These are phyloP conservation scores for Plasmodium inui DNA, from an alignment of 169 alveolate genomes.

Conservation along the genomic window DNA sequence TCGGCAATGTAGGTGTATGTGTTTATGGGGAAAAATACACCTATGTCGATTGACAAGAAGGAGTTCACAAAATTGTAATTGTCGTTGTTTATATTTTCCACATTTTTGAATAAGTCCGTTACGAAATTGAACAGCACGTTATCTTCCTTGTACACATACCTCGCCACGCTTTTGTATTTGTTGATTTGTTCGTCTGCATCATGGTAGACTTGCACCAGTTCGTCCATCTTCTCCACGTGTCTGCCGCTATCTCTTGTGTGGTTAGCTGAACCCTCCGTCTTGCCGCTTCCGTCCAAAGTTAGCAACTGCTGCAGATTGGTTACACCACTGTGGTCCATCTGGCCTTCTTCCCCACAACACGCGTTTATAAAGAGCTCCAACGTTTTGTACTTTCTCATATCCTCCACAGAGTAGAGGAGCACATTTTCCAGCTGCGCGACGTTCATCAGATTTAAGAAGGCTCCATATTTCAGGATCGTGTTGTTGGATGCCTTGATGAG, in stretches of 20 bases:
- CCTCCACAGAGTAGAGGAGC: slow-evolving; percentile 52
- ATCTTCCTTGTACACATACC: slow-evolving; percentile 67
- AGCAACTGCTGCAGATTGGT: not conserved
- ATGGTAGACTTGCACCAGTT: not conserved
- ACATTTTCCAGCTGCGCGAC: slow-evolving; percentile 72
- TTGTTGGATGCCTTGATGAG: slow-evolving; percentile 54
- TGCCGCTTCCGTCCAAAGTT: not conserved
- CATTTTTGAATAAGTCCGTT: slow-evolving; percentile 71
- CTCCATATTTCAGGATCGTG: slow-evolving; percentile 57
- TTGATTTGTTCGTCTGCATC: slow-evolving; percentile 35
- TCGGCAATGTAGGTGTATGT: slow-evolving; percentile 73
- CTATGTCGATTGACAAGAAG: slow-evolving; percentile 63
- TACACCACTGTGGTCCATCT: not conserved
- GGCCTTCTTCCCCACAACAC: not conserved
- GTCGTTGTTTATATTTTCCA: slow-evolving; percentile 74
- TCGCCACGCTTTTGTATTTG: slow-evolving; percentile 53
- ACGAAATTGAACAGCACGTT: slow-evolving; percentile 69
- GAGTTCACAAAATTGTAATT: slow-evolving; percentile 74
- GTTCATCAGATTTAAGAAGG: slow-evolving; percentile 68
- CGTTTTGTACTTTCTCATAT: slow-evolving; percentile 34
- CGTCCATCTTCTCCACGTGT: not conserved
- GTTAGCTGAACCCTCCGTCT: not conserved
- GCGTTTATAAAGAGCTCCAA: slow-evolving; percentile 41
- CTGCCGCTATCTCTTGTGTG: not conserved
- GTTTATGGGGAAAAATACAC: slow-evolving; percentile 69